Conservation (phyloP, 495 filamentous ascomycete species). For the Acidomyces sp. region DNA sequence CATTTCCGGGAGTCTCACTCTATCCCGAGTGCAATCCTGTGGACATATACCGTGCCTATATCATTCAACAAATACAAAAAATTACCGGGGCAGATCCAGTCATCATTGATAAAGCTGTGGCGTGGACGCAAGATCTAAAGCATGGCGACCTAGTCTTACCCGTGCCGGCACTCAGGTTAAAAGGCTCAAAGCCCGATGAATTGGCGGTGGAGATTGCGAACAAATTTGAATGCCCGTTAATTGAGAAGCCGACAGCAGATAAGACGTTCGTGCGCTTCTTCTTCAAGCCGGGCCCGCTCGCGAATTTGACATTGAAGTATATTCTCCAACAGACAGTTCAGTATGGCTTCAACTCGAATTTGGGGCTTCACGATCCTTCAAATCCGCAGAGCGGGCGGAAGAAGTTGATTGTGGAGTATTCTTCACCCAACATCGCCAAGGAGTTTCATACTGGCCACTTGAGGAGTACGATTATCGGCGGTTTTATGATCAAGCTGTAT, state of each 20-base stretch:
- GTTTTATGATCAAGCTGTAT: conserved; percentile 56
- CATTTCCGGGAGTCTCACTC: conserved; percentile 12
- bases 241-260: conserved; percentile 49
- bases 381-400: conserved; percentile 24
- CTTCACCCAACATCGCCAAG: conserved; percentile 64
- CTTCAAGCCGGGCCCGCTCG: conserved; percentile 36
- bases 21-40: conserved; percentile 66
- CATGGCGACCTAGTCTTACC: conserved; percentile 81
- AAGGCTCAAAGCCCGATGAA: conserved; percentile 66
- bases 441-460: conserved; percentile 63
- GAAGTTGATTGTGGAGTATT: conserved; percentile 50
- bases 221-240: conserved; percentile 61
- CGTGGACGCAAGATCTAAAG: conserved; percentile 73
- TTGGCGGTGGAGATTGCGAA: conserved; percentile 56
- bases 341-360: conserved; percentile 32
- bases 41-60: conserved; percentile 77
- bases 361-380: conserved; percentile 25
- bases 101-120: conserved; percentile 63
- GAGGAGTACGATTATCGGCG: conserved; percentile 63
- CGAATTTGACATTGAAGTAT: conserved; percentile 32
- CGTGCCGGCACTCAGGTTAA: conserved; percentile 65
- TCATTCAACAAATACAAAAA: conserved; percentile 59
- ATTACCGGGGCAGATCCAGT: conserved; percentile 57
- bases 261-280: conserved; percentile 73
- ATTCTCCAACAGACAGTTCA: conserved; percentile 28